phyloP scores from a whole-genome alignment of 2,329 filamentous ascomycete species.

The Pseudogymnoascus sp. region DNA sequence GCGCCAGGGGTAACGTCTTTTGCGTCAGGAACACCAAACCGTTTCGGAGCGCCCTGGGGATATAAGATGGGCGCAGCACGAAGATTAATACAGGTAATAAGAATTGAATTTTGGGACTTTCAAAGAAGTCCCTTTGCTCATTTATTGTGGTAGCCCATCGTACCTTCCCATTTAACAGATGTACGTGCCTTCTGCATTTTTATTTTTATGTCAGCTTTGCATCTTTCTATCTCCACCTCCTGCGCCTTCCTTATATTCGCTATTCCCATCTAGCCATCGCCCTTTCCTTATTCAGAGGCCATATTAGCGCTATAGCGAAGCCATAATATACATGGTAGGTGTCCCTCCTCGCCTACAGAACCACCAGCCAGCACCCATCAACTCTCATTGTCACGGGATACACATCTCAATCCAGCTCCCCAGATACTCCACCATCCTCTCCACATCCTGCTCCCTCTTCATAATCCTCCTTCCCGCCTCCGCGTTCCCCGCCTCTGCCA shows the following conservation, averaged over 20 bases:
- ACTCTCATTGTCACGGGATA: conserved; percentile 38
- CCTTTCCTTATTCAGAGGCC: neutral
- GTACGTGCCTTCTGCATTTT: neutral
- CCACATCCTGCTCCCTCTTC: conserved; percentile 40
- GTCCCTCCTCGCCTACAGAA: neutral
- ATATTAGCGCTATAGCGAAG: neutral
- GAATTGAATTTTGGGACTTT: neutral
- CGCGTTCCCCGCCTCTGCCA: conserved; percentile 61
- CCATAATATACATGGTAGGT: neutral
- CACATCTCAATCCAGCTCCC: conserved; percentile 86
- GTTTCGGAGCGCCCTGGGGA: neutral
- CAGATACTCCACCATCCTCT: conserved; percentile 66
- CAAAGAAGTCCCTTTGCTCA: no score
- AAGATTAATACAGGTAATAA: neutral
- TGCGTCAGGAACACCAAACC: neutral
- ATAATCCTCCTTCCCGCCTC: conserved; percentile 39
- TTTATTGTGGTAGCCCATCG: neutral
- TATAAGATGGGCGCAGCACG: neutral
- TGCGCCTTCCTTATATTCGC: neutral
- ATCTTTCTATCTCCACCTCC: neutral
- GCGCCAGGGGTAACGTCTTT: neutral
- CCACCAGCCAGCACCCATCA: neutral
- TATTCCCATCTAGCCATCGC: neutral
- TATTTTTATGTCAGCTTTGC: neutral
- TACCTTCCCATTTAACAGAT: neutral